A percentile compares a stretch with the other conserved stretches of the same genome.
phyloP scores from a whole-genome alignment of 2,329 filamentous ascomycete species.

The Neonectria neomacrospora region DNA sequence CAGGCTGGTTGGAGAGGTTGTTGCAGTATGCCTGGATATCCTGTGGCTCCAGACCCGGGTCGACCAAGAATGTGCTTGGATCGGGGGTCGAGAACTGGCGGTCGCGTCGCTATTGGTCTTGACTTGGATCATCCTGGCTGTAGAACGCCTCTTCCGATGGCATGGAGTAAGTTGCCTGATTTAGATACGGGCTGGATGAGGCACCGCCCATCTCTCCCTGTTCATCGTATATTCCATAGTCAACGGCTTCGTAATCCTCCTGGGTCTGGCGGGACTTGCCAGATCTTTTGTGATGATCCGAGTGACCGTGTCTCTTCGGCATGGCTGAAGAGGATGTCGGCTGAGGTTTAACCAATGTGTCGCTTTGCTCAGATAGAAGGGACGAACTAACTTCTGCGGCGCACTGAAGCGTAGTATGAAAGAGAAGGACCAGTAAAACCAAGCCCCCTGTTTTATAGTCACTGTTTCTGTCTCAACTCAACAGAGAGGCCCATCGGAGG shows the following conservation, averaged over 20 bases:
- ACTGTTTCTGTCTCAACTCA: neutral
- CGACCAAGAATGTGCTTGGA: slow-evolving; percentile 19
- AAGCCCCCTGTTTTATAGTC: neutral
- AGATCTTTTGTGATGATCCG: slow-evolving; percentile 27
- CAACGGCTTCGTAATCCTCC: slow-evolving; percentile 29
- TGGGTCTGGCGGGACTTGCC: slow-evolving; percentile 22
- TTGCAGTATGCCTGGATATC: slow-evolving; percentile 13
- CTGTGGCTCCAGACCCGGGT: slow-evolving; percentile 29
- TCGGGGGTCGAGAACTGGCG: slow-evolving; percentile 24
- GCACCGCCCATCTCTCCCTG: neutral
- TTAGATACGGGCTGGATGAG: neutral
- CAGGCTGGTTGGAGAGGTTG: neutral
- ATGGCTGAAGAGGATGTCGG: slow-evolving; percentile 12
- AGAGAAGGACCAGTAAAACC: neutral
- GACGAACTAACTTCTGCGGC: neutral
- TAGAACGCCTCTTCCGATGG: neutral
- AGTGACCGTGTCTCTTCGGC: slow-evolving; percentile 31
- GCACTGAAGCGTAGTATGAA: neutral
- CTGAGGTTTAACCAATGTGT: neutral
- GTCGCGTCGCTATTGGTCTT: slow-evolving; percentile 36
- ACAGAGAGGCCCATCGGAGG: neutral
- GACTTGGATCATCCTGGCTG: slow-evolving; percentile 33
- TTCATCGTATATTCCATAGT: slow-evolving; percentile 10
- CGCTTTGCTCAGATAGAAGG: neutral
- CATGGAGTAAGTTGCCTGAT: neutral